These are phyloP conservation scores for Komagataella mondaviorum DNA, from an alignment of 805 yeast genomes.

Conservation along the genomic window DNA sequence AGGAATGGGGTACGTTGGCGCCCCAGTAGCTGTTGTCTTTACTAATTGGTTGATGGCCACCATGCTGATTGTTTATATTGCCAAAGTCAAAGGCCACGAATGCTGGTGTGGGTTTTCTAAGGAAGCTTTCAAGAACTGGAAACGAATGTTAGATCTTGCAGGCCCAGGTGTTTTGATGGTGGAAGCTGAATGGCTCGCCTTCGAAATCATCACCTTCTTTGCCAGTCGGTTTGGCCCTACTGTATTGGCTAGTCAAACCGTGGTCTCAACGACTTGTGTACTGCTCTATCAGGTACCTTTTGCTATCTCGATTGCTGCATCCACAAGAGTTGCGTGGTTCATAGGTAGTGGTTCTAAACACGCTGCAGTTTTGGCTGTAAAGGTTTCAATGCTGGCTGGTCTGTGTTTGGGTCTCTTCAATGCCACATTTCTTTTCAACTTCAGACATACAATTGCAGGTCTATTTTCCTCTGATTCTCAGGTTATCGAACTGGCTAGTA, in stretches of 20 bases:
- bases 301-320: constrained; percentile 62
- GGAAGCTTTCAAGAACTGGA: constrained; percentile 42
- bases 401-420: constrained; percentile 11
- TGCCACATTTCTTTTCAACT: constrained; percentile 12
- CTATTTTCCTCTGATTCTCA: constrained; percentile 18
- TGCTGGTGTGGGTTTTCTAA: constrained; percentile 21
- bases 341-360: constrained; percentile 40
- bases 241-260: constrained; percentile 62
- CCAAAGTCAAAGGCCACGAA: constrained; percentile 27
- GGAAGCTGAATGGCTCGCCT: constrained; percentile 68
- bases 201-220: constrained; percentile 57
- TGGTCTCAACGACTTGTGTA: constrained; percentile 55
- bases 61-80: constrained; percentile 34
- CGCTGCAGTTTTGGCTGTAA: constrained; percentile 15
- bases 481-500: constrained; percentile 12
- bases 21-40: constrained; percentile 61
- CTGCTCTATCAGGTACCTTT: constrained; percentile 64
- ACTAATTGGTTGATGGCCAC: constrained; percentile 62
- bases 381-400: constrained; percentile 14
- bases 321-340: constrained; percentile 66
- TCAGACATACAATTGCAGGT: constrained; percentile 11
- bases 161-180: constrained; percentile 70
- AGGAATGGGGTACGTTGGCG: constrained; percentile 59
- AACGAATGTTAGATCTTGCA: constrained; percentile 46
- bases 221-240: constrained; percentile 53